Conservation (phyloP, 768 basidiomycete genomes). For the Cytidiella melzeri region DNA sequence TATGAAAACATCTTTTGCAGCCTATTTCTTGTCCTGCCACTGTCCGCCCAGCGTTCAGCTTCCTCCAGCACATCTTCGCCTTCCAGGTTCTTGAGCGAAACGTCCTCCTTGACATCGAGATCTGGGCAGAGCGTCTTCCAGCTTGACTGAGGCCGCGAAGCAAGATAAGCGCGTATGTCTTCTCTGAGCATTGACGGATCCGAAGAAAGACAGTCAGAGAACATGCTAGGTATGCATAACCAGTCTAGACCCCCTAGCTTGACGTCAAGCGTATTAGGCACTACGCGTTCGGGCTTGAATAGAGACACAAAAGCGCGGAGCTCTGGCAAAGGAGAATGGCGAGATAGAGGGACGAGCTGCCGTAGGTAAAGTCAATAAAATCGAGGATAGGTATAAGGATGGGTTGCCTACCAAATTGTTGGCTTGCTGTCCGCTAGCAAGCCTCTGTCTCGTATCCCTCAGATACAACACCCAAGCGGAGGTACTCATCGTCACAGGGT, state of each 20-base stretch:
- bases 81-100: constrained; percentile 60
- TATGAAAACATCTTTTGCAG: constrained; percentile 39
- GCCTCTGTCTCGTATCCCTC: constrained; percentile 35
- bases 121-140: constrained; percentile 9
- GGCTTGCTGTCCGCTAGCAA: constrained; percentile 42
- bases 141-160: constrained; percentile 8
- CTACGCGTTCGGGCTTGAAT: constrained; percentile 69
- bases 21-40: constrained; percentile 37
- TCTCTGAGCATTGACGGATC: constrained; percentile 17
- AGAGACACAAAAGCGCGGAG: constrained; percentile 73
- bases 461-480: constrained; percentile 48
- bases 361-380: neutral
- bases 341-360: constrained; percentile 76
- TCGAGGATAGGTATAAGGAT: neutral
- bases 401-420: constrained; percentile 51
- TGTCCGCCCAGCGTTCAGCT: constrained; percentile 52
- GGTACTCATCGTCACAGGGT: constrained; percentile 70
- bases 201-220: constrained; percentile 48
- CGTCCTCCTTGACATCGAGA: constrained; percentile 34
- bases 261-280: constrained; percentile 72
- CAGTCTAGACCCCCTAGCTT: constrained; percentile 58
- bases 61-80: constrained; percentile 36
- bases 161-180: constrained; percentile 8
- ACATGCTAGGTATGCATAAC: constrained; percentile 63
- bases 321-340: constrained; percentile 88